Evolutionary conservation across 2,329 filamentous ascomycete species (phyloP).

Genomic region (Beauveria bassiana): DNA sequence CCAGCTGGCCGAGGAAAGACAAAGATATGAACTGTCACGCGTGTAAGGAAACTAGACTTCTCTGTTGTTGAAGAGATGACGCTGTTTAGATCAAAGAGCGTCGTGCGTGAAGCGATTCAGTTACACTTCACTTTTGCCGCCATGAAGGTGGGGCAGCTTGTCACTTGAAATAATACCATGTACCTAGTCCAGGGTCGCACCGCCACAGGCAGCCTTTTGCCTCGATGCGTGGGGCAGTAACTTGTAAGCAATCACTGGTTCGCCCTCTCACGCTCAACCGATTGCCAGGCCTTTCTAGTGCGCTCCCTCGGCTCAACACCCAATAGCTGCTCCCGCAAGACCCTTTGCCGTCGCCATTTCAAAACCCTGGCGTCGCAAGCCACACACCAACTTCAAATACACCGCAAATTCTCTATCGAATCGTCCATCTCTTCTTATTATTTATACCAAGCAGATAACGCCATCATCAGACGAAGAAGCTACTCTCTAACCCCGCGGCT

Average conservation of each 20-base stretch:
- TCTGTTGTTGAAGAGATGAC: not conserved
- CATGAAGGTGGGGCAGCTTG: too few species aligned
- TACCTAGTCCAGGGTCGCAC: not conserved
- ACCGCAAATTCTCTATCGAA: not conserved
- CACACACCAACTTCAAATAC: not conserved
- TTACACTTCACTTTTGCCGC: not conserved
- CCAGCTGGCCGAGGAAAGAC: not conserved
- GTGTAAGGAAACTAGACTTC: not conserved
- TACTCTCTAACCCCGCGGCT: not conserved
- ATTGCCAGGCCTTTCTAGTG: conserved; percentile 5
- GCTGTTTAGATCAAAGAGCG: not conserved
- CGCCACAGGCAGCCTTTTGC: not conserved
- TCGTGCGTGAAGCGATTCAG: not conserved
- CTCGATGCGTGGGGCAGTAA: not conserved
- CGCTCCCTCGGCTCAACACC: conserved; percentile 7
- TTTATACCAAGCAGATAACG: not conserved
- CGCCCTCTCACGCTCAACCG: not conserved
- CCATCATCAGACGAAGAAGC: not conserved
- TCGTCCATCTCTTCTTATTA: not conserved
- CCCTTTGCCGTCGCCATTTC: not conserved
- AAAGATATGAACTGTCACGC: not conserved
- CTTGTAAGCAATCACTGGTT: not conserved
- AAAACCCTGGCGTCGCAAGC: not conserved
- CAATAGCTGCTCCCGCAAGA: conserved; percentile 4
- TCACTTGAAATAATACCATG: too few species aligned